phyloP scores from a whole-genome alignment of 2,329 filamentous ascomycete species.

The Rutstroemia sp. region DNA sequence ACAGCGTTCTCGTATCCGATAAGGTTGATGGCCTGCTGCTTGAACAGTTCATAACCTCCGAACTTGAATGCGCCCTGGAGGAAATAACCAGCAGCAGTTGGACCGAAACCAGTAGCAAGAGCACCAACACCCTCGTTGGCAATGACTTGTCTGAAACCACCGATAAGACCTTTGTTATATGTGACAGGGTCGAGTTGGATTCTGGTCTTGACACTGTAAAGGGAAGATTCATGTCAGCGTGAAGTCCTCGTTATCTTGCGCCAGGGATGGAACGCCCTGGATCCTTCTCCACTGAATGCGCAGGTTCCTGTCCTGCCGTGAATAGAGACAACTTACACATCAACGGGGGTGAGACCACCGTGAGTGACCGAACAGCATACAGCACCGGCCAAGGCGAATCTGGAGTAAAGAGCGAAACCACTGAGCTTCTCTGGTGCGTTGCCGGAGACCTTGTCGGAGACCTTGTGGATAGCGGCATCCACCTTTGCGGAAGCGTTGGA shows the following conservation, averaged over 20 bases:
- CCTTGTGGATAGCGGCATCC: conserved; percentile 27
- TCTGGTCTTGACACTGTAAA: conserved; percentile 79
- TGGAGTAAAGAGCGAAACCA: conserved; percentile 74
- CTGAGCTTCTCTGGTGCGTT: conserved; percentile 41
- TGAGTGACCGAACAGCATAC: conserved; percentile 98
- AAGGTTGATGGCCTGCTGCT: conserved; percentile 78
- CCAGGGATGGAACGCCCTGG: neutral
- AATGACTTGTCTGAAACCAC: conserved; percentile 81
- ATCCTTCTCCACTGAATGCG: neutral
- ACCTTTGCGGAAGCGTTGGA: conserved; percentile 19
- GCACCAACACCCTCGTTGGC: conserved; percentile 77
- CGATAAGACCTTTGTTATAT: conserved; percentile 83
- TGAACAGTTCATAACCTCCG: conserved; percentile 94
- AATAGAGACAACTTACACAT: conserved; percentile 72
- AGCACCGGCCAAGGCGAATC: conserved; percentile 95
- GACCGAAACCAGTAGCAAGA: conserved; percentile 77
- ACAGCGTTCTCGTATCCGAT: conserved; percentile 71
- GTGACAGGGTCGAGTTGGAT: conserved; percentile 86
- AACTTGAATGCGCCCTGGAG: conserved; percentile 91
- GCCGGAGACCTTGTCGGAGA: conserved; percentile 25
- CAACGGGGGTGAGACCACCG: conserved; percentile 92
- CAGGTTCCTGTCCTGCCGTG: neutral
- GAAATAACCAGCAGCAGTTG: conserved; percentile 86
- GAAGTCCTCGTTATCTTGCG: conserved; percentile 11
- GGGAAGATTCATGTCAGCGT: conserved; percentile 18